Evolutionary conservation across 1,139 yeast genomes (phyloP).

Genomic region (Geotrichum carabidarum): DNA sequence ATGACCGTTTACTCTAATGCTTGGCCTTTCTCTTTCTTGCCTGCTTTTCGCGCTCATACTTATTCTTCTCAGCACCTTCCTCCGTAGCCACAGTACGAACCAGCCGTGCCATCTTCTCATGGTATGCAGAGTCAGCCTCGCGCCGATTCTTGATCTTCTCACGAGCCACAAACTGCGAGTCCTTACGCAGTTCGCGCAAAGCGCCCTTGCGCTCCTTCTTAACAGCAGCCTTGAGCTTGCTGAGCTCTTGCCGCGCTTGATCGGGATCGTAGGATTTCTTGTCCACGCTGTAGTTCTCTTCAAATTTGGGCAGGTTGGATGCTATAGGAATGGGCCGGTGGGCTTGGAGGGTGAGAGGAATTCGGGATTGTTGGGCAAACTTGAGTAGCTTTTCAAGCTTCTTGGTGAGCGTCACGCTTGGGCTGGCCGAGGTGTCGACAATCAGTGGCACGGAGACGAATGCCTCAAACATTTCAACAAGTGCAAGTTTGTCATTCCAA

Average conservation of each 20-base stretch:
- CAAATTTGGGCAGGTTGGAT: conserved; percentile 84
- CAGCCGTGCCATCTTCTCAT: conserved; percentile 81
- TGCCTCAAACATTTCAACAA: conserved; percentile 52
- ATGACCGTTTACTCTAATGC: neutral
- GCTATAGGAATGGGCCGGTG: conserved; percentile 84
- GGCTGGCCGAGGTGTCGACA: conserved; percentile 9
- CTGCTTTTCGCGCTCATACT: conserved; percentile 80
- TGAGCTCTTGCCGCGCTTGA: conserved; percentile 71
- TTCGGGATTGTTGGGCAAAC: conserved; percentile 50
- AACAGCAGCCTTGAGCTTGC: conserved; percentile 74
- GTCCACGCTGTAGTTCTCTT: conserved; percentile 93
- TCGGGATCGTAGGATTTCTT: conserved; percentile 86
- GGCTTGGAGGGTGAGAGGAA: conserved; percentile 77
- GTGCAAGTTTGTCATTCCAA: conserved; percentile 65
- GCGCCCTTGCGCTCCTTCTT: conserved; percentile 90
- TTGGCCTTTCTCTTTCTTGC: conserved; percentile 49
- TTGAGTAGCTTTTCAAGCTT: conserved; percentile 50
- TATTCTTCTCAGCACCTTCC: conserved; percentile 92
- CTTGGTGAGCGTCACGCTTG: conserved; percentile 15
- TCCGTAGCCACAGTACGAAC: conserved; percentile 81
- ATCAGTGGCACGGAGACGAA: conserved; percentile 26
- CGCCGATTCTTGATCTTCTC: conserved; percentile 78
- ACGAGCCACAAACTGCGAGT: conserved; percentile 78
- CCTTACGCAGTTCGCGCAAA: conserved; percentile 84
- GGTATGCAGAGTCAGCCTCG: conserved; percentile 70